Base-by-base conservation (phyloP, 129 eudicot species). In the Centella asiatica region DNA sequence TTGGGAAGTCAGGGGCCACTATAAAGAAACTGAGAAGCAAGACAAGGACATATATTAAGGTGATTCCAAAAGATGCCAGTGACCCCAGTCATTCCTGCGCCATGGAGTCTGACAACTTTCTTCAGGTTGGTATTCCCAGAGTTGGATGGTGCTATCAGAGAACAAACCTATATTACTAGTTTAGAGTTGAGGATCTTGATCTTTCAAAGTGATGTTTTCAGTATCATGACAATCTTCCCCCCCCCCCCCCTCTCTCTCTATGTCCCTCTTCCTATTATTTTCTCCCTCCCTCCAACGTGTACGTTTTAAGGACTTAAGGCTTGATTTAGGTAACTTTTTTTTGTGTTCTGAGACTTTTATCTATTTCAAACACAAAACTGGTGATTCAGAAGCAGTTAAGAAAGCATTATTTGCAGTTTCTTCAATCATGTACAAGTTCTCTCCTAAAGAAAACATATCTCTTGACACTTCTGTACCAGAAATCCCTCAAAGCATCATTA, bases 381-480 rank as follows among this genome's bases (percentile, higher is more conserved):
- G 99, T 39, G 95, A 88, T 29, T 60, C 95, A 5, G 96, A 93
- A 29, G 77, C 85, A 0, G 96, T 93, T 44, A 78, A 72, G 76
- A 93, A 76, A 65, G 95, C 96, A 59, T 72, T 93, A n/a, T 88
- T 80, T 77, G 99, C 96, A 15, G 80, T 93, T 53, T 93, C 99
- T 50, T 70, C 89, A 18, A 82, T 93, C 28, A 85, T 93, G 90
- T 93, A 93, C 86, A 93, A 93, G 66, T 93, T 93, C 36, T 0
- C 83, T 47, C 84, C 99, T 5, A 93, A 80, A 68, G 99, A 93
- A 73, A 80, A 71, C 15, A 75, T 93, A 72, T 81, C 96, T 54
- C 81, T 93, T 47, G 85, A 80, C 2, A 82, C 96, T 47, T 64
- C 84, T 6, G 77, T 93, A 36, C 79, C 85, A 0, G 96, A 93